Evolutionary conservation across 2,329 filamentous ascomycete species (phyloP).

Genomic region (Ophiocordyceps australis): DNA sequence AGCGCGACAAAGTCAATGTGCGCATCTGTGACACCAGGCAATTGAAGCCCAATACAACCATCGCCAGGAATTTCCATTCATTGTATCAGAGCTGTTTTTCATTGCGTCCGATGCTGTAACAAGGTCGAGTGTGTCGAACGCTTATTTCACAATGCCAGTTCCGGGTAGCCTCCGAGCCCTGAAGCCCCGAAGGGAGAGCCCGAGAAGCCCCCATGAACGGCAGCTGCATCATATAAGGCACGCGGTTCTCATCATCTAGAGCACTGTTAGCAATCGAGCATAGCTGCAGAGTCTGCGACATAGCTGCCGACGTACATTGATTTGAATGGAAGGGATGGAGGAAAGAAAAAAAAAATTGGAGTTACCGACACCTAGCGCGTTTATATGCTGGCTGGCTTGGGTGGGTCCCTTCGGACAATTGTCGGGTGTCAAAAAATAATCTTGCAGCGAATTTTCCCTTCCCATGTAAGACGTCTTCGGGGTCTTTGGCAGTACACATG

Average conservation of each 20-base stretch:
- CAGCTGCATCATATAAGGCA: conserved; percentile 75
- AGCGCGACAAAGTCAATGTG: too few relatives aligned
- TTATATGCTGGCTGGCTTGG: too few relatives aligned
- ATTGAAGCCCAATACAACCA: too few relatives aligned
- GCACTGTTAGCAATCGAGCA: conserved; percentile 11
- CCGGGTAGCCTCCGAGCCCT: conserved; percentile 58
- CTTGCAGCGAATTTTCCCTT: too few relatives aligned
- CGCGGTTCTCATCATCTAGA: conserved; percentile 99
- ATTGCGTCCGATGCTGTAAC: conserved; percentile 93
- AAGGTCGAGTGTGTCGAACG: conserved; percentile 98
- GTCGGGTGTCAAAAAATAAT: too few relatives aligned
- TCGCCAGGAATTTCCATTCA: conserved; percentile 17
- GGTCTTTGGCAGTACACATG: too few relatives aligned
- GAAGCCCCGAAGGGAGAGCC: conserved; percentile 82
- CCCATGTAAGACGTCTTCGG: too few relatives aligned
- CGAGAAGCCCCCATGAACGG: conserved; percentile 43
- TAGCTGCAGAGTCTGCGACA: conserved; percentile 4
- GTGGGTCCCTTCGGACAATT: too few relatives aligned
- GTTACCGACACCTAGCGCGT: too few relatives aligned
- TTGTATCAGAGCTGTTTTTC: conserved; percentile 84
- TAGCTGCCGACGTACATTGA: conserved; percentile 50
- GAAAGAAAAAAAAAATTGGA: conserved; percentile 37
- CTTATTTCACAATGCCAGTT: conserved; percentile 76
- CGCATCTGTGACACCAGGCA: too few relatives aligned
- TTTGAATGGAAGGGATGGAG: conserved; percentile 97